Base-by-base conservation (phyloP, 305 asterid genomes). In the Striga hermonthica region DNA sequence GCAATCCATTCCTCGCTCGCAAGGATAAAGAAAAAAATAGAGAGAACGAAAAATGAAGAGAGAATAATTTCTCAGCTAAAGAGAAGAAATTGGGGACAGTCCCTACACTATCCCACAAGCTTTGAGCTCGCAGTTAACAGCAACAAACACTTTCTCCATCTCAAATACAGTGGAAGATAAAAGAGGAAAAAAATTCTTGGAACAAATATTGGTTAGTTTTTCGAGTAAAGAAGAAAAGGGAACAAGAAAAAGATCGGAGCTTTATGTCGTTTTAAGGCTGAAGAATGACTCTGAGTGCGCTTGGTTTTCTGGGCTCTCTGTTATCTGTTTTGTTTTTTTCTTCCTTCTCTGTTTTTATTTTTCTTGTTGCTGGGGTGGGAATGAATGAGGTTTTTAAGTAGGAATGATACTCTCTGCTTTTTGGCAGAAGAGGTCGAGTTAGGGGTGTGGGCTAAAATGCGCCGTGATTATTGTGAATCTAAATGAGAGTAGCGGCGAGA, bases 61-160 rank as follows among this genome's bases (percentile, higher is more conserved):
- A 52, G 10, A 52, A 28, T 2, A 16, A 15, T 22, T 14, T 16
- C 8, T 53, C 28, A 22, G 58, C 58, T 53, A 35, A 4, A 53
- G 8, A 22, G 34, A 37, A 12, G 6, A 53, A 53, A 53, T 15
- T 31, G 8, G 59, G 58, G 59, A 53, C 37, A 14, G 35, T 22
- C 38, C 57, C 86, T 86, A 88, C 90, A 91, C 94, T 74, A 91
- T 84, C 47, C 98, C 98, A 79, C 87, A 81, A 82, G 91, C 83
- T 75, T 89, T 91, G 40, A 89, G 87, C 89, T 86, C 86, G 71
- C 84, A 83, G 79, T 79, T 81, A 35, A 83, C 79, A 60, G 78
- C 81, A 60, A 85, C 60, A 74, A 84, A 43, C 44, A 76, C 69
- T 71, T 81, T 81, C 79, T 75, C 96, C 97, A 88, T 88, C 7